Percentiles rank a stretch among this genome's conserved stretches.
Evolutionary conservation across 2,329 filamentous ascomycete genomes (phyloP).

Genomic region (Claviceps sp.): DNA sequence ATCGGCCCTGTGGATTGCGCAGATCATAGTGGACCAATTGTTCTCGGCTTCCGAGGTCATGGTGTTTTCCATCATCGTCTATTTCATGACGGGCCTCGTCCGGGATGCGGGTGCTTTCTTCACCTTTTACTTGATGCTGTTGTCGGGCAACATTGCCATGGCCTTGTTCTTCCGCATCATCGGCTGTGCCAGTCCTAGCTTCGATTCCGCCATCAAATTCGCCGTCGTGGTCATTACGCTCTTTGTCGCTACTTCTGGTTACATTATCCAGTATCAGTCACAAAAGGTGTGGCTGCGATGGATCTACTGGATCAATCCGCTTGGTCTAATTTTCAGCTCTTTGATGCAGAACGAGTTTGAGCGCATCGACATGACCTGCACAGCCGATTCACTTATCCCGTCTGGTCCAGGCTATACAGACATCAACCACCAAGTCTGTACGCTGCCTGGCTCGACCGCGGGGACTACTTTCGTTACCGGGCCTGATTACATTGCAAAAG

Average conservation of each 20-base stretch:
- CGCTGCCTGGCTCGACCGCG: slow-evolving; percentile 55
- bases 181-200: slow-evolving; percentile 63
- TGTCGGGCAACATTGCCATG: slow-evolving; percentile 58
- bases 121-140: slow-evolving; percentile 58
- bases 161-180: slow-evolving; percentile 66
- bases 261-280: slow-evolving; percentile 66
- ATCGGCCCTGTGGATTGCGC: slow-evolving; percentile 69
- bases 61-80: slow-evolving; percentile 61
- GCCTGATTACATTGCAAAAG: slow-evolving; percentile 51
- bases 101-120: slow-evolving; percentile 67
- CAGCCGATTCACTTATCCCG: slow-evolving; percentile 54
- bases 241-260: slow-evolving; percentile 71
- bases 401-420: slow-evolving; percentile 56
- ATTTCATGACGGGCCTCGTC: slow-evolving; percentile 62
- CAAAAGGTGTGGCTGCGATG: slow-evolving; percentile 67
- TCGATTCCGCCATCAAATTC: slow-evolving; percentile 75
- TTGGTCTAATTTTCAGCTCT: slow-evolving; percentile 61
- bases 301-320: slow-evolving; percentile 65
- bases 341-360: slow-evolving; percentile 84
- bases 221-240: slow-evolving; percentile 67
- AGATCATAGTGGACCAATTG: slow-evolving; percentile 64
- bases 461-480: slow-evolving; percentile 54
- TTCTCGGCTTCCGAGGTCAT: slow-evolving; percentile 60
- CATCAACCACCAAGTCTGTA: slow-evolving; percentile 68
- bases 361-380: slow-evolving; percentile 54